Base-by-base conservation (phyloP, 495 filamentous ascomycete species). In the Zalerion maritima region DNA sequence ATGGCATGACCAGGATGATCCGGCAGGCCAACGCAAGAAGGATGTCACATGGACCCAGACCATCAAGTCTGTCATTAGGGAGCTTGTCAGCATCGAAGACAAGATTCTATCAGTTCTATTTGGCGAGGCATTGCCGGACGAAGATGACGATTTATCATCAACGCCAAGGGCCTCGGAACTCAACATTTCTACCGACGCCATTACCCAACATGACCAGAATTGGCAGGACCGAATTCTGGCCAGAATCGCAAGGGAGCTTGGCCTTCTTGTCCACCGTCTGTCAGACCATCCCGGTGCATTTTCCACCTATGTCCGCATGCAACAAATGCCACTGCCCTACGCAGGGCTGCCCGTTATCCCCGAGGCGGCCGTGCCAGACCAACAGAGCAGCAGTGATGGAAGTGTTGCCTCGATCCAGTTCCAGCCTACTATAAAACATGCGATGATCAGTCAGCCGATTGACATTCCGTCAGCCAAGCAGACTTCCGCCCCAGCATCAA, bases 41-140 rank as follows among this genome's bases (percentile, higher is more conserved):
- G 77, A 82, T 38, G 73, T 77, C 0, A 65, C 91, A 34, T 86
- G 79, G 83, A 71, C 71, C 30, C 68, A 75, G 3, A 71, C 94
- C 24, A 92, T 87, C 3, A 71, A 81, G 28, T 77, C 76, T 42
- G 77, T 94, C 11, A 85, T 97, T 26, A 69, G 71, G 14, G 85
- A 93, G 48, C 53, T 97, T 23, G 77, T 97, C 46, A 85, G 91
- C 2, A 82, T 96, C 29, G 85, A 96, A 37, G 84, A 94, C 35
- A 64, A 67, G 20, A 55, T 87, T 18, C 69, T 96, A 4, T 78
- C 77, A 2, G 71, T 94, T 14, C 71, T 96, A 4, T 83, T 94
- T 34, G 89, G 89, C 2, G 89, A 94, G 54, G 60, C 69, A 7
- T 54, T 96, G 17, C 74, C 78, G 6, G 60, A 63, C 17, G 72